A percentile compares a stretch with the other conserved stretches of the same genome.
Evolutionary conservation across 495 filamentous ascomycete species (phyloP).

Genomic region (Xylaria acuta): DNA sequence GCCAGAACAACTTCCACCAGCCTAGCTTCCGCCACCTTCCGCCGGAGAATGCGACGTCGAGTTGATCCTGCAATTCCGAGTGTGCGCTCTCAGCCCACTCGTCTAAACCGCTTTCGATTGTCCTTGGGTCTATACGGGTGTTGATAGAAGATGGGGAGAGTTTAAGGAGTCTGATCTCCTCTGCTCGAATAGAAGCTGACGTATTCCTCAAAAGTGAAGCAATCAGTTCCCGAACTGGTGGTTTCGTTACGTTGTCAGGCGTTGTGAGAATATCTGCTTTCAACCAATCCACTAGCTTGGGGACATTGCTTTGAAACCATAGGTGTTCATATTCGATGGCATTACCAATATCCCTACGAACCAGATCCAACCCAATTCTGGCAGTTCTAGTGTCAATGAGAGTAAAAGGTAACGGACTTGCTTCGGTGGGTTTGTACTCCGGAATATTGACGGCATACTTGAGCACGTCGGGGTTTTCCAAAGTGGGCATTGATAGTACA

Average conservation of each 20-base stretch:
- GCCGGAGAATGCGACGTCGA: constrained; percentile 75
- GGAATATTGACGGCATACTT: constrained; percentile 52
- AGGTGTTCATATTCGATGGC: constrained; percentile 72
- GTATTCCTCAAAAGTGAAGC: constrained; percentile 68
- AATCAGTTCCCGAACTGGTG: constrained; percentile 69
- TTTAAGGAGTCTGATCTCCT: constrained; percentile 52
- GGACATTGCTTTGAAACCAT: constrained; percentile 75
- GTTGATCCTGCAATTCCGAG: constrained; percentile 77
- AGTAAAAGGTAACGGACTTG: constrained; percentile 42
- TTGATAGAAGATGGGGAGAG: constrained; percentile 40
- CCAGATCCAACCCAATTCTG: constrained; percentile 63
- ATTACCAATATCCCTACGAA: constrained; percentile 71
- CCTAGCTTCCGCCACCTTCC: constrained; percentile 73
- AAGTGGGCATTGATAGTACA: constrained; percentile 45
- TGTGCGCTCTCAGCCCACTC: constrained; percentile 82
- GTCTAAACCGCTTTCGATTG: constrained; percentile 63
- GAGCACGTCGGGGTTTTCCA: constrained; percentile 45
- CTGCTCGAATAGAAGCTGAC: constrained; percentile 56
- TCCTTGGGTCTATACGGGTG: constrained; percentile 49
- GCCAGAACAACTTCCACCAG: constrained; percentile 97
- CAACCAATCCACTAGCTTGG: constrained; percentile 72
- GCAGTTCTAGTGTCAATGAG: constrained; percentile 53
- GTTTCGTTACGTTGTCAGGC: constrained; percentile 57
- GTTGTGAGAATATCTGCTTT: constrained; percentile 53
- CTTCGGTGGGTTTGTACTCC: constrained; percentile 42